phyloP scores from a whole-genome alignment of 371 early-diverging fungal species.

The Furculomyces boomerangus region DNA sequence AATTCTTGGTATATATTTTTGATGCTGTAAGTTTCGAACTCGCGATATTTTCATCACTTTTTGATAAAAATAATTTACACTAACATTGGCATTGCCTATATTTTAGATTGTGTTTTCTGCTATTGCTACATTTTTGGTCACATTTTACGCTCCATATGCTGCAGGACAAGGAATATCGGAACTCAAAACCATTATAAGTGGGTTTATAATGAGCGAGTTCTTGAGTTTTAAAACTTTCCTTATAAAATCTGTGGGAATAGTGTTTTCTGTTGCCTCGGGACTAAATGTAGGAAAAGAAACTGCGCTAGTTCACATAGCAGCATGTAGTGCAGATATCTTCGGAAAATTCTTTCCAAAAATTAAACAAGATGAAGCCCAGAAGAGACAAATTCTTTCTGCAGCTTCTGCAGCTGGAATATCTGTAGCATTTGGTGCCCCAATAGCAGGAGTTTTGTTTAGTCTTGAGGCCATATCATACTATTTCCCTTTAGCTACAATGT shows the following conservation, averaged over 20 bases:
- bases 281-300: constrained; percentile 89
- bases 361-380: constrained; percentile 42
- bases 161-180: constrained; percentile 74
- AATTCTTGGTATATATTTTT: neutral
- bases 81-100: constrained; percentile 7
- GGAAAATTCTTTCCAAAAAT: constrained; percentile 62
- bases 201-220: constrained; percentile 62
- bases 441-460: constrained; percentile 89
- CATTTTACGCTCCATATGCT: constrained; percentile 54
- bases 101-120: constrained; percentile 19
- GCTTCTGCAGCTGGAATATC: constrained; percentile 89
- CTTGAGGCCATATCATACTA: constrained; percentile 88
- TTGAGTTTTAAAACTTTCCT: constrained; percentile 49
- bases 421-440: constrained; percentile 89
- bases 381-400: constrained; percentile 81
- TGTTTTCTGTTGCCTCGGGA: constrained; percentile 69
- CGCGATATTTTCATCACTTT: neutral
- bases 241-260: constrained; percentile 46
- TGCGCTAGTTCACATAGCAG: constrained; percentile 84
- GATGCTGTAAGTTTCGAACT: constrained; percentile 1
- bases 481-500: constrained; percentile 88
- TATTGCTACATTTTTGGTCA: constrained; percentile 28
- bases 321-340: constrained; percentile 75
- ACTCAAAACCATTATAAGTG: constrained; percentile 71
- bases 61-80: neutral